phyloP scores from a whole-genome alignment of 2,329 filamentous ascomycete genomes.

The Pseudogymnoascus sp. region DNA sequence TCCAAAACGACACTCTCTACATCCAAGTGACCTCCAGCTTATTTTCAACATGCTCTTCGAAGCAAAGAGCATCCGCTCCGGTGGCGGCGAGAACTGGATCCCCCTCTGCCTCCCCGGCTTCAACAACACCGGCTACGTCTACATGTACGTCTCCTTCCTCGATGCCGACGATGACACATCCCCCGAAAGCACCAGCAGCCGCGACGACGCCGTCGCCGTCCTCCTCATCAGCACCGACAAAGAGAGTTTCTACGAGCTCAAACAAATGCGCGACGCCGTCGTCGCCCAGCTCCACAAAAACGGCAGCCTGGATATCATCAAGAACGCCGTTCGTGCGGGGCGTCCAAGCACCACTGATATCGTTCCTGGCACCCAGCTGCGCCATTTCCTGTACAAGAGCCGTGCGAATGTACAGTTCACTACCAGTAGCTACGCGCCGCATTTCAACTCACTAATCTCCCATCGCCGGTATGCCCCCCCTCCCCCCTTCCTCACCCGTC shows the following conservation, averaged over 20 bases:
- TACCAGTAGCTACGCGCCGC: constrained; percentile 73
- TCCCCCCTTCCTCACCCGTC: constrained; percentile 8
- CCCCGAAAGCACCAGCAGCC: constrained; percentile 47
- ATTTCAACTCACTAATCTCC: constrained; percentile 54
- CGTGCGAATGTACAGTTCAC: constrained; percentile 91
- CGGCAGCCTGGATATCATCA: constrained; percentile 68
- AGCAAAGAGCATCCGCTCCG: constrained; percentile 82
- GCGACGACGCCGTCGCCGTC: constrained; percentile 77
- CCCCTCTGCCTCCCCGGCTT: constrained; percentile 93
- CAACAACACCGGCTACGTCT: constrained; percentile 92
- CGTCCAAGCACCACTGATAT: constrained; percentile 69
- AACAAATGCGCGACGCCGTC: constrained; percentile 61
- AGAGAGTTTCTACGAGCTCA: constrained; percentile 86
- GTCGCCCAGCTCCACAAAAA: constrained; percentile 67
- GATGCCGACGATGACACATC: constrained; percentile 39
- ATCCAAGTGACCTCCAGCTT: constrained; percentile 89
- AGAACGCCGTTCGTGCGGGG: constrained; percentile 60
- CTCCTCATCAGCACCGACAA: constrained; percentile 88
- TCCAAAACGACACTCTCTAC: constrained; percentile 88
- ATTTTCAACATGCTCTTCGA: constrained; percentile 99
- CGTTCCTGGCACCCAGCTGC: constrained; percentile 69
- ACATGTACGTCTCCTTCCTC: constrained; percentile 99
- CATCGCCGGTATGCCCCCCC: constrained; percentile 48
- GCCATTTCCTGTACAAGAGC: constrained; percentile 95
- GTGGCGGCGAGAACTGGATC: constrained; percentile 94